A percentile compares a stretch with the other conserved stretches of the same genome.
Conservation (phyloP, 805 yeast genomes). For the Barnettozyma vustinii region DNA sequence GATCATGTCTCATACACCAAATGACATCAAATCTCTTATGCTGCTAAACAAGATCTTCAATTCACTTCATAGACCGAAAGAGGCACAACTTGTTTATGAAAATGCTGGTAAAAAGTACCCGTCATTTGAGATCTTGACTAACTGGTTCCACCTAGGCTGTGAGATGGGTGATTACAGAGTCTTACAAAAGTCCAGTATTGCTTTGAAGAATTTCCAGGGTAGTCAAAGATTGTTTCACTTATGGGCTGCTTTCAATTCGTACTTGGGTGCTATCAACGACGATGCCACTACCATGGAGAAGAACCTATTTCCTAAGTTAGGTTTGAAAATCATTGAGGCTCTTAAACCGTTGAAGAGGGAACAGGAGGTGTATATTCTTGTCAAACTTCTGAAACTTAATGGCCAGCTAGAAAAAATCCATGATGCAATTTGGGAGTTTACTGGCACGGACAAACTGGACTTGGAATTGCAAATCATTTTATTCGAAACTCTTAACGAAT, state of each 20-base stretch:
- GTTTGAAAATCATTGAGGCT: slow-evolving; percentile 49
- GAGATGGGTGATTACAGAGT: slow-evolving; percentile 42
- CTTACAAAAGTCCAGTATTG: slow-evolving; percentile 50
- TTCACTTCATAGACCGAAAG: slow-evolving; percentile 31
- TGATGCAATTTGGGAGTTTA: slow-evolving; percentile 27
- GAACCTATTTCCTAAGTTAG: slow-evolving; percentile 53
- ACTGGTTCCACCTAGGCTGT: slow-evolving; percentile 56
- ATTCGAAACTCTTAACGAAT: slow-evolving; percentile 39
- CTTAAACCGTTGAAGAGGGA: slow-evolving; percentile 46
- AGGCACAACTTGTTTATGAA: slow-evolving; percentile 48
- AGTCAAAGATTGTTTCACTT: slow-evolving; percentile 33
- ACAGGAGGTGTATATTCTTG: slow-evolving; percentile 63
- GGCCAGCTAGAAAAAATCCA: slow-evolving; percentile 33
- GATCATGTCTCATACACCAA: slow-evolving; percentile 36
- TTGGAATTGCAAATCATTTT: slow-evolving; percentile 58
- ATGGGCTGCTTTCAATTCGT: slow-evolving; percentile 54
- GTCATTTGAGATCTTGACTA: slow-evolving; percentile 37
- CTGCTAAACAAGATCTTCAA: slow-evolving; percentile 42
- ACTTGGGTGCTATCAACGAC: slow-evolving; percentile 32
- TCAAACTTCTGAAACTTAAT: slow-evolving; percentile 39
- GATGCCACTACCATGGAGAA: slow-evolving; percentile 40
- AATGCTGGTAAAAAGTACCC: slow-evolving; percentile 55
- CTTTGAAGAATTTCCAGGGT: slow-evolving; percentile 32
- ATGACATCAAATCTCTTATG: slow-evolving; percentile 48
- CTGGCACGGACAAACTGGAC: slow-evolving; percentile 36